A percentile compares a stretch with the other conserved stretches of the same genome.
phyloP scores from a whole-genome alignment of 1,284 basidiomycete species.

The Trichosporon coremiiforme region DNA sequence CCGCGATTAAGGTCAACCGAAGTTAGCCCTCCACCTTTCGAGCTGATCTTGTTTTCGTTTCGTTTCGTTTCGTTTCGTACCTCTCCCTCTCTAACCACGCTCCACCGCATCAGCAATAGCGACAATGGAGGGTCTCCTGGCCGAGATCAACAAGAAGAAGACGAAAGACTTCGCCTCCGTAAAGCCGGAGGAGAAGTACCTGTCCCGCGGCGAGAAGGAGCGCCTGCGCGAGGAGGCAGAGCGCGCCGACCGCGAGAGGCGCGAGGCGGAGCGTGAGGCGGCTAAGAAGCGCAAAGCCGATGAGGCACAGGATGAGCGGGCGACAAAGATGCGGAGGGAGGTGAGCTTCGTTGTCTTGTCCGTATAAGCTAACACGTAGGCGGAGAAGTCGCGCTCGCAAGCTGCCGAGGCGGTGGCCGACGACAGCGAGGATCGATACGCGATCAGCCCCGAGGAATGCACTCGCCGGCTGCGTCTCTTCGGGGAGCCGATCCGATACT shows the following conservation, averaged over 20 bases:
- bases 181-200: constrained; percentile 69
- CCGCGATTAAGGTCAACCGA: neutral
- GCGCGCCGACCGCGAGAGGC: constrained; percentile 57
- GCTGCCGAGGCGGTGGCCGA: constrained; percentile 40
- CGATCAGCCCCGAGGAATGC: constrained; percentile 91
- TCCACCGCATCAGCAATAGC: neutral
- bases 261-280: constrained; percentile 51
- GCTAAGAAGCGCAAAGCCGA: constrained; percentile 55
- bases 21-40: constrained; percentile 6
- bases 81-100: neutral
- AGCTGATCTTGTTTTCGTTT: neutral
- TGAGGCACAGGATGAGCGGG: constrained; percentile 45
- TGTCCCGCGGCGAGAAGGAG: constrained; percentile 74
- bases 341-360: constrained; percentile 39
- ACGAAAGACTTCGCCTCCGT: constrained; percentile 60
- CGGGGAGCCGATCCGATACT: constrained; percentile 91
- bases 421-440: constrained; percentile 67
- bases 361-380: constrained; percentile 28
- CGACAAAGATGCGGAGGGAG: constrained; percentile 45
- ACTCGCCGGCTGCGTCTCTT: constrained; percentile 83
- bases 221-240: constrained; percentile 65
- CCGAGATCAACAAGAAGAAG: constrained; percentile 90
- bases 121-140: constrained; percentile 54
- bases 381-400: constrained; percentile 38
- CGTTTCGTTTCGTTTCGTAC: neutral